A percentile compares a stretch with the other conserved stretches of the same genome.
These are phyloP conservation scores for Schwanniomyces vanrijiae DNA, from an alignment of 805 yeast species.

Conservation along the genomic window DNA sequence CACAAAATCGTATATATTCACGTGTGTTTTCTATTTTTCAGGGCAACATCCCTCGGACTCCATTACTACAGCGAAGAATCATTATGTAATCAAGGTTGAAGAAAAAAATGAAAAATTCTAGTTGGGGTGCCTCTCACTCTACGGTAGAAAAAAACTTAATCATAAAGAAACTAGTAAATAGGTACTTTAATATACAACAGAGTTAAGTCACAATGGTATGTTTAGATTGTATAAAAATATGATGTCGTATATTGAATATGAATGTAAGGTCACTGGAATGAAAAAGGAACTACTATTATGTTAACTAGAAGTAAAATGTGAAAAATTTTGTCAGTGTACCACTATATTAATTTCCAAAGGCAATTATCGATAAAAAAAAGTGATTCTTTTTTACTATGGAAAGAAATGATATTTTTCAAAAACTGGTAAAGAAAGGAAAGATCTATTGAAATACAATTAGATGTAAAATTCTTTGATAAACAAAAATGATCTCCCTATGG, in stretches of 20 bases:
- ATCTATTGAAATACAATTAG: no score
- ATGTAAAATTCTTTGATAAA: no score
- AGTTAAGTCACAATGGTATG: constrained; percentile 2
- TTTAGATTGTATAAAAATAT: neutral
- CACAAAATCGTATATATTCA: neutral
- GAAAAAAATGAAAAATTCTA: constrained; percentile 1
- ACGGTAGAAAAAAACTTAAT: constrained; percentile 1
- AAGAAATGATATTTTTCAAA: no score
- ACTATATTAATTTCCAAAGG: neutral
- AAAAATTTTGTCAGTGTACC: neutral
- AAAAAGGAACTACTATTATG: neutral
- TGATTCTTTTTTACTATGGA: no score
- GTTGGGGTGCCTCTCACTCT: neutral
- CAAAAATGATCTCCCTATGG: neutral
- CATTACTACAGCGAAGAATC: neutral
- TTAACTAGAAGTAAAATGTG: neutral
- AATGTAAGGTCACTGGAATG: neutral
- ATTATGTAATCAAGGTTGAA: neutral
- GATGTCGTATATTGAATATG: neutral
- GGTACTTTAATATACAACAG: constrained; percentile 1
- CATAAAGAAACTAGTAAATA: neutral
- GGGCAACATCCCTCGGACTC: neutral
- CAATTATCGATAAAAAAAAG: no score
- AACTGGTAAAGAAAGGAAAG: no score
- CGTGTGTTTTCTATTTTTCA: neutral